Evolutionary conservation across 23 red algal species (phyloP).

Genomic region (Chondrus crispus): DNA sequence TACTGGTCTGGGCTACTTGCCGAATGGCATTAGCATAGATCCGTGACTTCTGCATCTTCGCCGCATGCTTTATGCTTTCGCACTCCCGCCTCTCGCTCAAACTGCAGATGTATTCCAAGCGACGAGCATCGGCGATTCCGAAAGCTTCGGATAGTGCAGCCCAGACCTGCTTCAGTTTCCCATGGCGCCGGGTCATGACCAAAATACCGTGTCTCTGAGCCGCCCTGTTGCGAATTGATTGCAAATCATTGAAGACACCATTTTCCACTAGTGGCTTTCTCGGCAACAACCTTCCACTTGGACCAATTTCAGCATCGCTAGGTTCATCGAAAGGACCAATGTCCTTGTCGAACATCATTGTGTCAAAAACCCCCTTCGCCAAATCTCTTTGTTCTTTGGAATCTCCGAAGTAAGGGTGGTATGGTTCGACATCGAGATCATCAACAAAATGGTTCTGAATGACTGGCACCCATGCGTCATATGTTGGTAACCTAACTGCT

Average conservation of each 20-base stretch:
- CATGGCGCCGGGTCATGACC: background rate
- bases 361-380: no score
- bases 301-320: background rate
- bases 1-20: background rate
- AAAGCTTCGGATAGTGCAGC: background rate
- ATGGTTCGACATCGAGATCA: slow-evolving; percentile 21
- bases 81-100: background rate
- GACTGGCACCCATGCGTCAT: slow-evolving; percentile 48
- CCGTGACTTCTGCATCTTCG: background rate
- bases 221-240: background rate
- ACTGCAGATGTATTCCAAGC: background rate
- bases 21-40: background rate
- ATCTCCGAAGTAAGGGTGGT: slow-evolving; percentile 49
- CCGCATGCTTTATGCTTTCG: background rate
- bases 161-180: background rate
- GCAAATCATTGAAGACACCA: background rate
- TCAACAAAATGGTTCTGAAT: slow-evolving; percentile 17
- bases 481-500: slow-evolving; percentile 45
- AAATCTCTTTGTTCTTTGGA: no score
- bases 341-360: no score
- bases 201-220: slow-evolving; percentile 36
- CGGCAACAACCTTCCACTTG: no score
- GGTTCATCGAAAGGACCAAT: no score
- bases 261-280: background rate
- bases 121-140: background rate